Percentiles rank a stretch among this genome's conserved stretches.
These are phyloP conservation scores for Naganishia vaughanmartiniae DNA, from an alignment of 768 basidiomycete species.

Conservation along the genomic window DNA sequence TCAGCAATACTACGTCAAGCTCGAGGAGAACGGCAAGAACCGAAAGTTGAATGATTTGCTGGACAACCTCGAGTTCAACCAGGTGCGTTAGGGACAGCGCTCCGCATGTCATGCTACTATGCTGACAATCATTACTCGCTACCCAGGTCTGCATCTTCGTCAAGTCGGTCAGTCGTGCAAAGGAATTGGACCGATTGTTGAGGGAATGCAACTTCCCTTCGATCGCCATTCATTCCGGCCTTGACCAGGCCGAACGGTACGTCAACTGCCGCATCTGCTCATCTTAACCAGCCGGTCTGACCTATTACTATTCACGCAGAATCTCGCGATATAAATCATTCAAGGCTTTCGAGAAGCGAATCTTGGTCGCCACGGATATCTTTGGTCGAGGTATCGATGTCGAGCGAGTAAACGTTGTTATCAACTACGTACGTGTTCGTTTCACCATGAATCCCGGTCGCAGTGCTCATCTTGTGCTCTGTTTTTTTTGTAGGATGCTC, in stretches of 20 bases:
- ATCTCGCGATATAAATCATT: conserved; percentile 95
- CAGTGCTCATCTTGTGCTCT: neutral
- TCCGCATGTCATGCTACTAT: neutral
- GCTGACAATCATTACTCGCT: neutral
- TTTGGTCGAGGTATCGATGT: conserved; percentile 99
- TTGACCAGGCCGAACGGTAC: conserved; percentile 93
- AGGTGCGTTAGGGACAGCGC: conserved; percentile 58
- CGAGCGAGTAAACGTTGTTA: conserved; percentile 97
- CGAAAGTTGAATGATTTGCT: conserved; percentile 93
- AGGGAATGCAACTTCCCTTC: conserved; percentile 98
- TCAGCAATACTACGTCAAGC: conserved; percentile 96
- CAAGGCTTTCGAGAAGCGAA: conserved; percentile 99
- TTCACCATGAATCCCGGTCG: no score
- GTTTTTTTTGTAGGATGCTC: conserved; percentile 64
- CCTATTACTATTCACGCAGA: conserved; percentile 53
- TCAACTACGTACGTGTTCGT: conserved; percentile 68
- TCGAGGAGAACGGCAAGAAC: conserved; percentile 93
- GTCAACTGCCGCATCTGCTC: conserved; percentile 43
- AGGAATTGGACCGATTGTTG: conserved; percentile 90
- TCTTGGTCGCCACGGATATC: conserved; percentile 96
- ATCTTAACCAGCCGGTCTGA: neutral
- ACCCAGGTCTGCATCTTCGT: conserved; percentile 97
- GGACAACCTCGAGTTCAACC: conserved; percentile 96
- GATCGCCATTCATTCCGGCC: conserved; percentile 92
- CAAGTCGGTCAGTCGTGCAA: conserved; percentile 94